phyloP scores from a whole-genome alignment of 108 stramenopile genomes.

The Chaetoceros muelleri region DNA sequence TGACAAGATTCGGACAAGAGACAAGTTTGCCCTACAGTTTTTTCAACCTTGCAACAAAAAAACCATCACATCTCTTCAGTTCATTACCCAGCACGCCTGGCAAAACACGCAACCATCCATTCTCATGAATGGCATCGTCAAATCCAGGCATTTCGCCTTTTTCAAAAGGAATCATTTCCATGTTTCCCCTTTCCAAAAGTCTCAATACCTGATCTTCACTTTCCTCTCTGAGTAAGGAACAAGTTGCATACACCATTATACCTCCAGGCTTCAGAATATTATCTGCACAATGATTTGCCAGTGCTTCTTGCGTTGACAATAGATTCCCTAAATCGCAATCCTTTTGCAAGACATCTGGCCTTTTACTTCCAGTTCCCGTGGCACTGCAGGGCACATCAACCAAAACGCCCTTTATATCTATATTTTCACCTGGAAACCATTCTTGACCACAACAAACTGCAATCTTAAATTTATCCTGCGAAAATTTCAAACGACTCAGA shows the following conservation, averaged over 20 bases:
- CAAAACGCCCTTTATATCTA: slow-evolving; percentile 38
- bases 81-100: slow-evolving; percentile 46
- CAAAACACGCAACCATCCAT: slow-evolving; percentile 67
- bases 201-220: slow-evolving; percentile 64
- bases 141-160: slow-evolving; percentile 68
- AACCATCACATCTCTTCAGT: slow-evolving; percentile 54
- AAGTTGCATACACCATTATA: slow-evolving; percentile 75
- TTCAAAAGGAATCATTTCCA: slow-evolving; percentile 50
- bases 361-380: slow-evolving; percentile 62
- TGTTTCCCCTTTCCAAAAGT: slow-evolving; percentile 29
- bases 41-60: slow-evolving; percentile 62
- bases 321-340: slow-evolving; percentile 32
- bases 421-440: slow-evolving; percentile 21
- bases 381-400: slow-evolving; percentile 75
- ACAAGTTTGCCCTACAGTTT: slow-evolving; percentile 5
- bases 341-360: slow-evolving; percentile 66
- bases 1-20: too few relatives aligned
- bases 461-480: slow-evolving; percentile 32
- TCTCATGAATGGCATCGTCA: slow-evolving; percentile 59
- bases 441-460: slow-evolving; percentile 51
- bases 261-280: slow-evolving; percentile 49
- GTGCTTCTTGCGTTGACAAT: slow-evolving; percentile 27
- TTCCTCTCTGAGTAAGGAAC: slow-evolving; percentile 54
- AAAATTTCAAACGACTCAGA: slow-evolving; percentile 32
- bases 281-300: slow-evolving; percentile 54